A percentile compares a stretch with the other conserved stretches of the same genome.
These are phyloP conservation scores for Lathyrus oleraceus DNA, from an alignment of 306 rosid species.

Conservation along the genomic window DNA sequence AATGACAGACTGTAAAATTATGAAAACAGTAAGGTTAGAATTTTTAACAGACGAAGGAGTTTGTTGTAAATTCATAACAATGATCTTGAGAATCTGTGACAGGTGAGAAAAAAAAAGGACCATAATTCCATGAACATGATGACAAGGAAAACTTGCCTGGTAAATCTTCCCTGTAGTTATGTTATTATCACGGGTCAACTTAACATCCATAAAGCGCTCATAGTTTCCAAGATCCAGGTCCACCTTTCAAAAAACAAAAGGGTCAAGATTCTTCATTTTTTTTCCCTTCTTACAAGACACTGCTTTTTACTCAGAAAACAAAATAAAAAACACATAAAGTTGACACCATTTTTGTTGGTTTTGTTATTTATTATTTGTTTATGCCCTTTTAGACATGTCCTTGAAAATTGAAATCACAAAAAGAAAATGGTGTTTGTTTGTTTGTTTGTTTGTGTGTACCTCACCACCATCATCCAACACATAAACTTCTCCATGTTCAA, in stretches of 20 bases:
- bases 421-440: not conserved
- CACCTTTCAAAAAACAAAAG: constrained; percentile 63
- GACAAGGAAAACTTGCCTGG: constrained; percentile 61
- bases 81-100: constrained; percentile 37
- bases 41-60: not conserved
- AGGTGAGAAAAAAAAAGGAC: constrained; percentile 1
- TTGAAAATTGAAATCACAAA: constrained; percentile 27
- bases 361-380: not conserved
- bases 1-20: constrained; percentile 55
- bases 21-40: constrained; percentile 24
- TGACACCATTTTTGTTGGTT: not conserved
- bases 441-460: constrained; percentile 43
- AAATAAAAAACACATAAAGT: constrained; percentile 31
- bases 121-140: not conserved
- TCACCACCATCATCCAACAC: constrained; percentile 98
- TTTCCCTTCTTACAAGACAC: not conserved
- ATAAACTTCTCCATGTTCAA: constrained; percentile 93
- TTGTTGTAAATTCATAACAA: constrained; percentile 2
- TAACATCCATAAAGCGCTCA: constrained; percentile 85
- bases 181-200: constrained; percentile 87
- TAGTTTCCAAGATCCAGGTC: constrained; percentile 99
- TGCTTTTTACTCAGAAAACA: constrained; percentile 5
- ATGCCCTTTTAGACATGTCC: no score
- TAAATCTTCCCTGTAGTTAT: constrained; percentile 94
- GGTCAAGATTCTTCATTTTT: constrained; percentile 35